Conservation (phyloP, 768 basidiomycete species). For the Mycena capillaripes region DNA sequence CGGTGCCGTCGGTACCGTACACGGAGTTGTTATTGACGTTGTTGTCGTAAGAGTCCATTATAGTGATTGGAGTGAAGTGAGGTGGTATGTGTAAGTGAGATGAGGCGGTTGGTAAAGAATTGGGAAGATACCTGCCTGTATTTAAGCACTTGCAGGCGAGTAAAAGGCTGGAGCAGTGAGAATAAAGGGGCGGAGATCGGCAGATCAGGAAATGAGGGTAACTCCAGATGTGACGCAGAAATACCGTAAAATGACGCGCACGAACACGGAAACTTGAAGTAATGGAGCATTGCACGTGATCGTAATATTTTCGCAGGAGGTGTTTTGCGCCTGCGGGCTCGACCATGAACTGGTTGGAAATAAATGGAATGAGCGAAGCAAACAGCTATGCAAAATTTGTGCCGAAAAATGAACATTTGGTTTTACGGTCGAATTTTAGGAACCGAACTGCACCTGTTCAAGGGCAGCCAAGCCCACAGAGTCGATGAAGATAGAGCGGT, state of each 20-base stretch:
- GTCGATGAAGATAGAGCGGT: too few species aligned
- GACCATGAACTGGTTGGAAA: too few species aligned
- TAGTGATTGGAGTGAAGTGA: not conserved
- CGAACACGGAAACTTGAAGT: not conserved
- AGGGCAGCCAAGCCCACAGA: too few species aligned
- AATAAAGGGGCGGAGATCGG: too few species aligned
- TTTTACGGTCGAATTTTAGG: too few species aligned
- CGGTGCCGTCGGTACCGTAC: not conserved
- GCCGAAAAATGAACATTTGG: too few species aligned
- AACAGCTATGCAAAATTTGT: too few species aligned
- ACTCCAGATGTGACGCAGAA: not conserved
- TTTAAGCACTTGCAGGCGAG: not conserved
- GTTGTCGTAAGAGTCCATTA: conserved; percentile 28
- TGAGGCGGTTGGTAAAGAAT: not conserved
- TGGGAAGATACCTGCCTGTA: not conserved
- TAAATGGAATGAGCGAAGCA: too few species aligned
- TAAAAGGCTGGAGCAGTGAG: not conserved
- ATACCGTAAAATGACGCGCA: not conserved
- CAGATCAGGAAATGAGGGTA: too few species aligned
- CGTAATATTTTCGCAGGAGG: too few species aligned
- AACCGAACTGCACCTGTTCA: too few species aligned
- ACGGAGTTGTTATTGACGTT: conserved; percentile 3
- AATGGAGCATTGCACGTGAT: not conserved
- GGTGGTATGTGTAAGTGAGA: not conserved
- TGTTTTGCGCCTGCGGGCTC: too few species aligned